phyloP scores from a whole-genome alignment of 805 yeast genomes.

The Diddensiella transvaalensis region DNA sequence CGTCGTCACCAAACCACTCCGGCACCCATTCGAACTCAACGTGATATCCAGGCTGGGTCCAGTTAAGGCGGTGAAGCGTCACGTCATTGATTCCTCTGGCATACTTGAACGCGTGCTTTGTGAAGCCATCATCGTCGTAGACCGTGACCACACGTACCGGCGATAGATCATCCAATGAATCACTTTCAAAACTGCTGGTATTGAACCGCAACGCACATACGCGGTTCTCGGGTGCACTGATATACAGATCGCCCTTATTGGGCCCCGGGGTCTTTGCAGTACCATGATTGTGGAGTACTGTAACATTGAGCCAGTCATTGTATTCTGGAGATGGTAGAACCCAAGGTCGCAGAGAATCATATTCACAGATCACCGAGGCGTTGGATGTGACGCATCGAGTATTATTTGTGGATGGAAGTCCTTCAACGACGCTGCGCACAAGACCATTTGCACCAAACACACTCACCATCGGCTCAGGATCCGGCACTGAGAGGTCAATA shows the following conservation, averaged over 20 bases:
- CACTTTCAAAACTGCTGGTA: constrained; percentile 40
- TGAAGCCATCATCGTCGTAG: constrained; percentile 30
- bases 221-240: constrained; percentile 59
- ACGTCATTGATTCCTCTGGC: constrained; percentile 61
- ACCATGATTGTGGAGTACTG: constrained; percentile 48
- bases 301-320: constrained; percentile 47
- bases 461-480: constrained; percentile 39
- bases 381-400: neutral
- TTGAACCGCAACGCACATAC: constrained; percentile 62
- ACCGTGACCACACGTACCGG: constrained; percentile 65
- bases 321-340: constrained; percentile 40
- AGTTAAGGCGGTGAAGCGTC: constrained; percentile 60
- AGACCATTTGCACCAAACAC: constrained; percentile 50
- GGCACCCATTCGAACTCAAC: constrained; percentile 79
- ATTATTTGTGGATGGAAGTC: constrained; percentile 61
- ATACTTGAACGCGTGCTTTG: constrained; percentile 43
- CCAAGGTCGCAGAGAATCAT: constrained; percentile 48
- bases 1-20: constrained; percentile 42
- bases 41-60: constrained; percentile 52
- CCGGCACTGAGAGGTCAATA: constrained; percentile 42
- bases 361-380: constrained; percentile 41
- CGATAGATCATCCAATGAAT: constrained; percentile 36
- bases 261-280: constrained; percentile 2
- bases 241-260: constrained; percentile 34
- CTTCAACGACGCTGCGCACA: constrained; percentile 46